Conservation (phyloP, 345 rosid genomes). For the Euphorbia tirucalli region DNA sequence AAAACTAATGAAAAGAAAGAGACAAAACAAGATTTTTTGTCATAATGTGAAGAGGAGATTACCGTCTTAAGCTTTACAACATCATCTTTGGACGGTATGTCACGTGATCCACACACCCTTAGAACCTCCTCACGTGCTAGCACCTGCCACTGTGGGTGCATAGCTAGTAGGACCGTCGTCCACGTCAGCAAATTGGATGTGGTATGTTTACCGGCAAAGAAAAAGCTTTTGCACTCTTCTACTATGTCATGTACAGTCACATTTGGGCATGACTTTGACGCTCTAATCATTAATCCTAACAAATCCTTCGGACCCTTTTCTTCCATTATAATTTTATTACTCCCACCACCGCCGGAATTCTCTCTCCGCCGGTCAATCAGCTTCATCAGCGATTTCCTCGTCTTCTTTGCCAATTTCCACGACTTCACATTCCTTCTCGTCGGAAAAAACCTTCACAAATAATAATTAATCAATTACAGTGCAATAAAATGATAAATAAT, state of each 20-base stretch:
- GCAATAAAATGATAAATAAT: too few species aligned
- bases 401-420: conserved; percentile 30
- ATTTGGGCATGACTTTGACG: conserved; percentile 34
- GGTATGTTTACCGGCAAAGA: conserved; percentile 72
- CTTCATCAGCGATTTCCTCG: conserved; percentile 19
- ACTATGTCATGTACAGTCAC: conserved; percentile 41
- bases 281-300: conserved; percentile 29
- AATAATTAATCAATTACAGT: background rate
- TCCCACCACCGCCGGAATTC: background rate
- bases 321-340: too few species aligned
- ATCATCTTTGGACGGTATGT: conserved; percentile 39
- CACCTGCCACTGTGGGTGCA: conserved; percentile 60
- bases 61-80: conserved; percentile 40
- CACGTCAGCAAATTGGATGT: conserved; percentile 62
- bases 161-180: conserved; percentile 56
- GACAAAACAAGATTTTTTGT: conserved; percentile 6
- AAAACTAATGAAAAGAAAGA: background rate
- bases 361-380: conserved; percentile 21
- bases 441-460: conserved; percentile 26
- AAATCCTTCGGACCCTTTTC: conserved; percentile 27
- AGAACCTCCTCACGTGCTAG: conserved; percentile 66
- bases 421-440: conserved; percentile 27
- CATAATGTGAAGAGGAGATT: background rate
- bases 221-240: conserved; percentile 69
- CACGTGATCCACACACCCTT: conserved; percentile 51